Conservation (phyloP, 495 filamentous ascomycete genomes). For the Penicillium flavigenum region DNA sequence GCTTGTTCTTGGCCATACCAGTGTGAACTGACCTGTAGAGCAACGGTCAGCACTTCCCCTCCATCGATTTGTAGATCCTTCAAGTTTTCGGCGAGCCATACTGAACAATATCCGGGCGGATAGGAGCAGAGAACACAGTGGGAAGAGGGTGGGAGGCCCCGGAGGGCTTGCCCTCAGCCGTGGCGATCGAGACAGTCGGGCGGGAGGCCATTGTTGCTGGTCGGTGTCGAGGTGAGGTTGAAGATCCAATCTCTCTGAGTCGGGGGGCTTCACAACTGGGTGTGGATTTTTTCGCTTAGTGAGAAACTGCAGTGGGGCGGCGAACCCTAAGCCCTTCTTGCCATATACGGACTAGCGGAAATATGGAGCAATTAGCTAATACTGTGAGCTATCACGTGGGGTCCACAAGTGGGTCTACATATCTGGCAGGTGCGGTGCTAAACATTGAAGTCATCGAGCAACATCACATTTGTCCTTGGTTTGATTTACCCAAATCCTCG, state of each 20-base stretch:
- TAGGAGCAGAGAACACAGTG: constrained; percentile 90
- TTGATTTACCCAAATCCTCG: not conserved
- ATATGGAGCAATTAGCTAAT: constrained; percentile 6
- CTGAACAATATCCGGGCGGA: constrained; percentile 99
- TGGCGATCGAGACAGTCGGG: constrained; percentile 92
- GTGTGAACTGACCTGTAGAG: constrained; percentile 76
- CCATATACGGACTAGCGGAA: constrained; percentile 19
- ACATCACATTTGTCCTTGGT: not conserved
- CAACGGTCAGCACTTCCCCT: constrained; percentile 39
- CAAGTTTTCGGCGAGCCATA: constrained; percentile 43
- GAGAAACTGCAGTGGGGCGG: constrained; percentile 26
- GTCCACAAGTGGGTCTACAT: constrained; percentile 1
- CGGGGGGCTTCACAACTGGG: constrained; percentile 22
- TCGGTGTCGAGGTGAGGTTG: constrained; percentile 50
- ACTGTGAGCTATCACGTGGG: not conserved
- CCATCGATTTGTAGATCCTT: constrained; percentile 16
- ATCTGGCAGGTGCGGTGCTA: not conserved
- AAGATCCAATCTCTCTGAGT: constrained; percentile 40
- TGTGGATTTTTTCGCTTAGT: constrained; percentile 53
- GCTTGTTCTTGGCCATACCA: constrained; percentile 99
- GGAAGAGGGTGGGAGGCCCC: constrained; percentile 85
- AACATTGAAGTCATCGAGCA: not conserved
- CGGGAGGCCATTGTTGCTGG: constrained; percentile 79
- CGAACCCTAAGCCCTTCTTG: constrained; percentile 43
- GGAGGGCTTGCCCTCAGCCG: constrained; percentile 86